These are phyloP conservation scores for Diospyros kaki DNA, from an alignment of 148 eudicot genomes.

Conservation along the genomic window DNA sequence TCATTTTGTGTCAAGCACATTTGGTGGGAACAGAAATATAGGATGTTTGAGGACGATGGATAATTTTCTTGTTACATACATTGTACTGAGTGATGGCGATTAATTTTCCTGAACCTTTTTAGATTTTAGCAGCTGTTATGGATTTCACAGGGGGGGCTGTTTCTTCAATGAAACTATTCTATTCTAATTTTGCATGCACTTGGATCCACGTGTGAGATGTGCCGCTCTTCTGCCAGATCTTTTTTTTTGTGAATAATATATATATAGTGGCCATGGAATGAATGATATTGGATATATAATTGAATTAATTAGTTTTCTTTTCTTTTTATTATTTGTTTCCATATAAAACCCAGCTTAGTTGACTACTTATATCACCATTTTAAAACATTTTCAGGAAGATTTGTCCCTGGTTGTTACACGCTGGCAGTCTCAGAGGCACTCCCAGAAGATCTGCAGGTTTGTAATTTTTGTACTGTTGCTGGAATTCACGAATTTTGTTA, in stretches of 20 bases:
- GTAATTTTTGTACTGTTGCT: constrained; percentile 8
- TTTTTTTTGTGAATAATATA: not conserved
- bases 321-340: not conserved
- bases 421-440: constrained; percentile 83
- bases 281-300: not conserved
- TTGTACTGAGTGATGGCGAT: too few relatives aligned
- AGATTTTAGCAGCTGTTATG: too few relatives aligned
- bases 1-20: too few relatives aligned
- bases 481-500: constrained; percentile 3
- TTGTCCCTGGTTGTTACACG: constrained; percentile 74
- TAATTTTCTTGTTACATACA: too few relatives aligned
- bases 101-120: too few relatives aligned
- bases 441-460: constrained; percentile 62
- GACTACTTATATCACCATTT: not conserved
- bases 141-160: too few relatives aligned
- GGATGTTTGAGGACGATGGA: too few relatives aligned
- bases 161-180: too few relatives aligned
- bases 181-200: too few relatives aligned
- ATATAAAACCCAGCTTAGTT: not conserved
- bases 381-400: constrained; percentile 43
- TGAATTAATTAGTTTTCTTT: not conserved
- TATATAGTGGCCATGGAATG: not conserved
- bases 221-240: too few relatives aligned
- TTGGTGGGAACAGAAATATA: too few relatives aligned
- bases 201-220: too few relatives aligned